Conservation (phyloP, 352 stramenopile species). For the Pythium phragmiticola region DNA sequence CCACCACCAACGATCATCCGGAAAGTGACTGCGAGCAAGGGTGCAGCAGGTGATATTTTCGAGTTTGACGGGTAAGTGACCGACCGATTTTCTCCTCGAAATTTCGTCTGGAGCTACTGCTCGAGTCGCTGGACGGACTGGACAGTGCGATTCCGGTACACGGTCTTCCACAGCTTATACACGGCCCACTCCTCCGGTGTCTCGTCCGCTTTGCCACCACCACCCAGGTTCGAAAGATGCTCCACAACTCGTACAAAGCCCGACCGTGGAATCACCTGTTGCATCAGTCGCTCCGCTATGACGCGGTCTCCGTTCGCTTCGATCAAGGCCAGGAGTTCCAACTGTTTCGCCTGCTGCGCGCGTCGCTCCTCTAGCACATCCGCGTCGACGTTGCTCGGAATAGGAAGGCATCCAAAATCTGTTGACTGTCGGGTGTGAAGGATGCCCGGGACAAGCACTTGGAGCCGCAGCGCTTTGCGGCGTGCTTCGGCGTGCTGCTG, state of each 20-base stretch:
- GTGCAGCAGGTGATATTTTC: conserved; percentile 36
- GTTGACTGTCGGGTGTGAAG: neutral
- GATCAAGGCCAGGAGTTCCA: conserved; percentile 44
- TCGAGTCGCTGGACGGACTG: conserved; percentile 31
- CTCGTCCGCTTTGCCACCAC: neutral
- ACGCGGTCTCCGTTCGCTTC: conserved; percentile 51
- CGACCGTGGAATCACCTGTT: conserved; percentile 23
- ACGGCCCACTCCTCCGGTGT: conserved; percentile 39
- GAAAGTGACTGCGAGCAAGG: neutral
- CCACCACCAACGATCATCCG: conserved; percentile 4
- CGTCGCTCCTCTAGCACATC: neutral
- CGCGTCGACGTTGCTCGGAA: neutral
- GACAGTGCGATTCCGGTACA: conserved; percentile 52
- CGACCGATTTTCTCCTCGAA: conserved; percentile 41
- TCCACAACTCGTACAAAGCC: conserved; percentile 34
- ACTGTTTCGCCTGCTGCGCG: neutral
- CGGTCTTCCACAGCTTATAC: conserved; percentile 56
- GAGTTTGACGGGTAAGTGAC: conserved; percentile 44
- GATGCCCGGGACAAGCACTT: conserved; percentile 40
- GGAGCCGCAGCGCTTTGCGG: conserved; percentile 37
- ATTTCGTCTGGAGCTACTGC: conserved; percentile 9
- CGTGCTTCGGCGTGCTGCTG: conserved; percentile 34
- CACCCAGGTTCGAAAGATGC: conserved; percentile 37
- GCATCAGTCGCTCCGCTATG: conserved; percentile 41
- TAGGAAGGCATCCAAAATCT: neutral